Conservation (phyloP, 2,329 filamentous ascomycete genomes). For the Teratosphaeria nubilosa region DNA sequence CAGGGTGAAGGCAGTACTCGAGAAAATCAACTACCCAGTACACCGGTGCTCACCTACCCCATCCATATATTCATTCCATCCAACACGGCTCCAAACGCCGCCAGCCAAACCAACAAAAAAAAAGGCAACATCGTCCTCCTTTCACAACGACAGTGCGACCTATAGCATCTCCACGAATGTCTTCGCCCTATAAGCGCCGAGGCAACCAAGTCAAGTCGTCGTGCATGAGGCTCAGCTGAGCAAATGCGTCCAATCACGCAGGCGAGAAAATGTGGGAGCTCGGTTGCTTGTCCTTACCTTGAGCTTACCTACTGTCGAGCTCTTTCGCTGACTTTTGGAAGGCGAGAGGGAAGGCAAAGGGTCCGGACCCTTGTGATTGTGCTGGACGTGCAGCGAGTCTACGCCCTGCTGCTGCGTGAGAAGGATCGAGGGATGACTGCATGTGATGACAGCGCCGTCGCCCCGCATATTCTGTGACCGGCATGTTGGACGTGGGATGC, state of each 20-base stretch:
- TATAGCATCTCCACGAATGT: background rate
- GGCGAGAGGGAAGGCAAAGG: background rate
- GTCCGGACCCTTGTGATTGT: background rate
- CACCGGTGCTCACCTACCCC: background rate
- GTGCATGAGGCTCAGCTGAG: background rate
- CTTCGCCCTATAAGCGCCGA: background rate
- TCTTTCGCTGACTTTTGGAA: background rate
- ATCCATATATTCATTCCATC: background rate
- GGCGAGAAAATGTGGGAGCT: background rate
- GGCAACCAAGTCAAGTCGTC: background rate
- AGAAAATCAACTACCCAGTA: background rate
- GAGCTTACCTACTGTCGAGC: background rate
- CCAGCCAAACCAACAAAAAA: background rate
- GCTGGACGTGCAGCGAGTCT: background rate
- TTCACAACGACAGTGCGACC: background rate
- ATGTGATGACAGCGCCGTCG: too few species aligned
- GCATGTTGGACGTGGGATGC: too few species aligned
- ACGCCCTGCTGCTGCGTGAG: background rate
- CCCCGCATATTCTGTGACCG: too few species aligned
- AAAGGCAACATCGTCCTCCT: background rate
- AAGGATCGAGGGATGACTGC: too few species aligned
- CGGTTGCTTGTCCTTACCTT: background rate
- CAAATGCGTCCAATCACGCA: background rate
- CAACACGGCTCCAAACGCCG: background rate
- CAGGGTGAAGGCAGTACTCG: background rate